Percentiles rank a stretch among this genome's conserved stretches.
phyloP scores from a whole-genome alignment of 2,329 filamentous ascomycete genomes.

The Ophiognomonia clavigignenti-juglandacearum region DNA sequence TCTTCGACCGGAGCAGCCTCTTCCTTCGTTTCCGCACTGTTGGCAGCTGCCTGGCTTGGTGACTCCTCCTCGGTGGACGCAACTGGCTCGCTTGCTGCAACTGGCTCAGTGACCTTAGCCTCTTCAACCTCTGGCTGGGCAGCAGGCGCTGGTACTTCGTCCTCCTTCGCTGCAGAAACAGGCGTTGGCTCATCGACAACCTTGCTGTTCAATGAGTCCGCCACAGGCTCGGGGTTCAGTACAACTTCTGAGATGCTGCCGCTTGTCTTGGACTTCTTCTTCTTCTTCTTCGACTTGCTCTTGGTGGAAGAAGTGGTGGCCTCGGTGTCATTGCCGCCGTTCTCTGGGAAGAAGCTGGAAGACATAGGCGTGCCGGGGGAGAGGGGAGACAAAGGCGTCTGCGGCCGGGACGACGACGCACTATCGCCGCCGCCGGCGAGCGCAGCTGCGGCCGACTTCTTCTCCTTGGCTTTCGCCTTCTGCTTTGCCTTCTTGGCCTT shows the following conservation, averaged over 20 bases:
- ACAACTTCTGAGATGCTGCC: constrained; percentile 1
- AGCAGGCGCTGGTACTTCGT: too few relatives aligned
- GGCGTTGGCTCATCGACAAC: neutral
- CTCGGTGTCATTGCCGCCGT: constrained; percentile 2
- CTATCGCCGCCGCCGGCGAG: constrained; percentile 7
- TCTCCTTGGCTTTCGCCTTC: constrained; percentile 18
- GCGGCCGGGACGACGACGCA: constrained; percentile 3
- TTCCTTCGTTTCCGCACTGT: too few relatives aligned
- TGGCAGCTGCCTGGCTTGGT: too few relatives aligned
- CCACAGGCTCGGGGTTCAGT: constrained; percentile 4
- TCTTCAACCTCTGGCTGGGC: too few relatives aligned
- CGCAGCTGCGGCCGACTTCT: constrained; percentile 10
- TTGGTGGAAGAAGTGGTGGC: constrained; percentile 6
- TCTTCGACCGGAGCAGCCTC: too few relatives aligned
- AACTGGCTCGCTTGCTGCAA: too few relatives aligned
- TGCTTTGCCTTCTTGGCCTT: constrained; percentile 19
- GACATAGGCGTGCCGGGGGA: constrained; percentile 1
- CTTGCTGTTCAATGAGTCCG: neutral
- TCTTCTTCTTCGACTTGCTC: constrained; percentile 17
- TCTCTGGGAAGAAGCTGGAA: neutral
- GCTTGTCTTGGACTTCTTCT: constrained; percentile 10
- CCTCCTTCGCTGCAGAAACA: neutral
- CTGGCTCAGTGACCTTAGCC: too few relatives aligned
- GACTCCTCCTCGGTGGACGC: too few relatives aligned
- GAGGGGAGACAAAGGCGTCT: constrained; percentile 10